Percentiles rank a stretch among this genome's conserved stretches.
These are phyloP conservation scores for Zasmidium angulare DNA, from an alignment of 2,329 filamentous ascomycete species.

Conservation along the genomic window DNA sequence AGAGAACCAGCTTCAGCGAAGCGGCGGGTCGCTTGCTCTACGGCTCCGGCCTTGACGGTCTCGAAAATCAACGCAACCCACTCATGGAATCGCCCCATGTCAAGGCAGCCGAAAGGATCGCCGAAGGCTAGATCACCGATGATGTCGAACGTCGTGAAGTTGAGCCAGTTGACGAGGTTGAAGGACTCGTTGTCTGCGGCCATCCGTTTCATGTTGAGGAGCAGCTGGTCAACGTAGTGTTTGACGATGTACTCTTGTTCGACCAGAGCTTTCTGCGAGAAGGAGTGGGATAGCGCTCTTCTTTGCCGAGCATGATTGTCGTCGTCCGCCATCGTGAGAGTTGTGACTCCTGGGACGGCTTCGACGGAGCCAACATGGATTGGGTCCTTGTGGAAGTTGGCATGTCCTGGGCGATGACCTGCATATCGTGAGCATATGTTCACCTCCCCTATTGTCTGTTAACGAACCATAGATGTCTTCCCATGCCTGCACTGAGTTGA, in stretches of 20 bases:
- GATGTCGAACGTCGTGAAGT: conserved; percentile 34
- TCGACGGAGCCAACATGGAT: conserved; percentile 36
- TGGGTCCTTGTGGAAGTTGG: conserved; percentile 32
- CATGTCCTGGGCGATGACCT: conserved; percentile 34
- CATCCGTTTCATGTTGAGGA: conserved; percentile 36
- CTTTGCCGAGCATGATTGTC: conserved; percentile 40
- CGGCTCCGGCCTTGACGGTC: conserved; percentile 27
- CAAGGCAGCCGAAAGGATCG: conserved; percentile 29
- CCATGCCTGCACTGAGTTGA: conserved; percentile 5
- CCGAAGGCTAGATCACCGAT: conserved; percentile 25
- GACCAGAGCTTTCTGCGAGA: conserved; percentile 42
- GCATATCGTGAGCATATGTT: conserved; percentile 32
- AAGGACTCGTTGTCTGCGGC: conserved; percentile 6
- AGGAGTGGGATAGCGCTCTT: conserved; percentile 40
- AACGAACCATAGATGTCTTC: conserved; percentile 32
- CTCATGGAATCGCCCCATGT: conserved; percentile 34
- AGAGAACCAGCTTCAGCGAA: conserved; percentile 16
- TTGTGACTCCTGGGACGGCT: conserved; percentile 33
- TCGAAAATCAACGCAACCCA: conserved; percentile 33
- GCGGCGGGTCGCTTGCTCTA: conserved; percentile 15
- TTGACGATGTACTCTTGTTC: conserved; percentile 41
- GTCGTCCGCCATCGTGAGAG: conserved; percentile 36
- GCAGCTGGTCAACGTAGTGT: conserved; percentile 40
- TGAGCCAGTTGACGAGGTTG: conserved; percentile 33
- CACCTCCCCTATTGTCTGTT: conserved; percentile 29